Evolutionary conservation across 768 basidiomycete species (phyloP).

Genomic region (Cubamyces lactineus): DNA sequence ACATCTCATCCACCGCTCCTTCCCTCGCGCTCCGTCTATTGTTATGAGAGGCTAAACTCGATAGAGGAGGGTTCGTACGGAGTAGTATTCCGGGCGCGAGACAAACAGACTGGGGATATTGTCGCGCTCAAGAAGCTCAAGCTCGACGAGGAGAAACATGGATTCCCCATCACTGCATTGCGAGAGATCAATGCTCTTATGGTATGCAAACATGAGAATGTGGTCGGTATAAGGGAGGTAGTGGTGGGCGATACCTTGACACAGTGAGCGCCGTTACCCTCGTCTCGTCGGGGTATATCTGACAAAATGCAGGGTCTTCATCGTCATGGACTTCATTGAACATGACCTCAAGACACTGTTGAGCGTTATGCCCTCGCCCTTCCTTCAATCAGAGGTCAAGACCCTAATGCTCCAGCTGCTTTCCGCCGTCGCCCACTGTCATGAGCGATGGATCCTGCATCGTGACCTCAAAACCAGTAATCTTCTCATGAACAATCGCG

Average conservation of each 20-base stretch:
- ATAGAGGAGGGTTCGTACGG: slow-evolving; percentile 99
- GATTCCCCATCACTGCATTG: slow-evolving; percentile 96
- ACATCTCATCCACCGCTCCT: slow-evolving; percentile 76
- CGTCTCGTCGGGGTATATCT: not conserved
- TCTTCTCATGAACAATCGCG: slow-evolving; percentile 97
- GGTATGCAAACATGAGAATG: slow-evolving; percentile 92
- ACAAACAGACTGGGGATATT: slow-evolving; percentile 93
- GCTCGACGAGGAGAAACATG: slow-evolving; percentile 97
- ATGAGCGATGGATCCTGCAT: slow-evolving; percentile 97
- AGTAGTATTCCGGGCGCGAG: slow-evolving; percentile 93
- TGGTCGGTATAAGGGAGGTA: slow-evolving; percentile 95
- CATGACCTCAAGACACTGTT: slow-evolving; percentile 98
- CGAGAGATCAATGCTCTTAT: slow-evolving; percentile 97
- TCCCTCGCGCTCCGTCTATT: slow-evolving; percentile 92
- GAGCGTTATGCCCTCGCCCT: slow-evolving; percentile 93
- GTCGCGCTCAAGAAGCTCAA: slow-evolving; percentile 98
- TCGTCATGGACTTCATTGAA: slow-evolving; percentile 99
- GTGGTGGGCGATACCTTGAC: slow-evolving; percentile 98
- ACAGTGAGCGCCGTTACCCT: slow-evolving; percentile 69
- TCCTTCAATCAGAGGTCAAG: slow-evolving; percentile 98
- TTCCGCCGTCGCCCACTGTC: slow-evolving; percentile 92
- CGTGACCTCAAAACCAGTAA: slow-evolving; percentile 98
- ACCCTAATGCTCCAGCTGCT: slow-evolving; percentile 92
- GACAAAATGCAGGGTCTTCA: slow-evolving; percentile 81
- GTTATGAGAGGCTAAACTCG: slow-evolving; percentile 92